Evolutionary conservation across 305 asterid genomes (phyloP).

Genomic region (Solanum chacoense): DNA sequence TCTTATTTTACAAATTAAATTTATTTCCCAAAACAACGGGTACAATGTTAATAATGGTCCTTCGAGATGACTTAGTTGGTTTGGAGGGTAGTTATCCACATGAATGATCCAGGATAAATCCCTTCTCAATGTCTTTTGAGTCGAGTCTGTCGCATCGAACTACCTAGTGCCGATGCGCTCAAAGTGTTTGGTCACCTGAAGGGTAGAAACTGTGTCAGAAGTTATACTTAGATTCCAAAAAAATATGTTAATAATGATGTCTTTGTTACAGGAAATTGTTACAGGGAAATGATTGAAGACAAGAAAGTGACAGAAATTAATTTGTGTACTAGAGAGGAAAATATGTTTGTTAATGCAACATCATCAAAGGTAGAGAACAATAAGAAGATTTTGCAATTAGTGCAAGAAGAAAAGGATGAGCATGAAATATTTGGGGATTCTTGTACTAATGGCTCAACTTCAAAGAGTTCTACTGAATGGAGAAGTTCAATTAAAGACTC

Average conservation of each 20-base stretch:
- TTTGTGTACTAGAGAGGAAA: conserved; percentile 26
- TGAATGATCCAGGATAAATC: too few species aligned
- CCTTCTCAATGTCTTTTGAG: neutral
- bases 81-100: neutral
- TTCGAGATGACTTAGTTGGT: neutral
- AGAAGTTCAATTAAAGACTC: conserved; percentile 72
- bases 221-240: too few species aligned
- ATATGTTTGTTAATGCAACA: conserved; percentile 32
- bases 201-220: neutral
- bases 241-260: neutral
- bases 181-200: too few species aligned
- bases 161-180: too few species aligned
- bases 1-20: neutral
- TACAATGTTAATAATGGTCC: neutral
- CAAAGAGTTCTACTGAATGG: conserved; percentile 91
- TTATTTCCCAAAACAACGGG: neutral
- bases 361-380: conserved; percentile 22
- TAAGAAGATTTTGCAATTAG: conserved; percentile 21
- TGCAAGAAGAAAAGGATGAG: conserved; percentile 32
- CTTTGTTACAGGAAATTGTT: conserved; percentile 20
- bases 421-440: conserved; percentile 54
- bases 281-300: conserved; percentile 6
- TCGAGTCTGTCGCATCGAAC: neutral
- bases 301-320: conserved; percentile 15
- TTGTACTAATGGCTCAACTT: conserved; percentile 81